Percentiles rank a stretch among this genome's conserved stretches.
Evolutionary conservation across 176 grass and related monocot genomes (phyloP).

Genomic region (Chrysopogon serrulatus): DNA sequence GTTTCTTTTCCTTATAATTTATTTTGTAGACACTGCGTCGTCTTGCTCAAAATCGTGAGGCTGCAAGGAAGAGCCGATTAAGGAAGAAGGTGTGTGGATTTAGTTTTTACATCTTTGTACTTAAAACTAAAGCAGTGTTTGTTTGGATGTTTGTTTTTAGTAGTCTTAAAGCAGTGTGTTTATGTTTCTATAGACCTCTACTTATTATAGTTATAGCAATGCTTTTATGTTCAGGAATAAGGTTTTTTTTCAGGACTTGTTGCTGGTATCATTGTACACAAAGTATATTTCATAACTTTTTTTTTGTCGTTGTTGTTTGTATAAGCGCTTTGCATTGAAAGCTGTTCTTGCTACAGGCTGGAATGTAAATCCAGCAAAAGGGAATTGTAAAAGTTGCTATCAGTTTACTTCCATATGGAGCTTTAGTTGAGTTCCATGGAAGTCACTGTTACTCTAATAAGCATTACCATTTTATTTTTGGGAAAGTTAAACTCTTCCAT

Average conservation of each 20-base stretch:
- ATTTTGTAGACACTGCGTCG: slow-evolving; percentile 64
- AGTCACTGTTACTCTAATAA: background rate
- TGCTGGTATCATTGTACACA: background rate
- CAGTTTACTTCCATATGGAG: slow-evolving; percentile 15
- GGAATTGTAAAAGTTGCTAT: background rate
- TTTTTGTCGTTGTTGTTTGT: background rate
- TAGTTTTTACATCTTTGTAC: slow-evolving; percentile 19
- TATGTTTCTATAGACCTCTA: background rate
- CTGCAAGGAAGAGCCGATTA: slow-evolving; percentile 96
- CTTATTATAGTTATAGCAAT: background rate
- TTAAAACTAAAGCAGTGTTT: background rate
- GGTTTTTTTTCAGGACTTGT: background rate
- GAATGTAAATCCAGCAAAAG: background rate
- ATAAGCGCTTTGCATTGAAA: background rate
- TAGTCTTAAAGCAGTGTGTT: background rate
- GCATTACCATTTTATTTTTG: background rate
- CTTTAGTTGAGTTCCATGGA: background rate
- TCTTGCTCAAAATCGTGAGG: slow-evolving; percentile 97
- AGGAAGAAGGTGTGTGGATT: slow-evolving; percentile 87
- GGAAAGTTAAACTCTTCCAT: background rate
- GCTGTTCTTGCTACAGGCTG: slow-evolving; percentile 1
- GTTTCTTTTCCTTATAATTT: slow-evolving; percentile 29
- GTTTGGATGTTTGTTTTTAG: slow-evolving; percentile 12
- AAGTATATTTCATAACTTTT: background rate
- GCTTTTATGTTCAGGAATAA: background rate